Base-by-base conservation (phyloP, 1,284 basidiomycete genomes). In the Sutorius eximius region DNA sequence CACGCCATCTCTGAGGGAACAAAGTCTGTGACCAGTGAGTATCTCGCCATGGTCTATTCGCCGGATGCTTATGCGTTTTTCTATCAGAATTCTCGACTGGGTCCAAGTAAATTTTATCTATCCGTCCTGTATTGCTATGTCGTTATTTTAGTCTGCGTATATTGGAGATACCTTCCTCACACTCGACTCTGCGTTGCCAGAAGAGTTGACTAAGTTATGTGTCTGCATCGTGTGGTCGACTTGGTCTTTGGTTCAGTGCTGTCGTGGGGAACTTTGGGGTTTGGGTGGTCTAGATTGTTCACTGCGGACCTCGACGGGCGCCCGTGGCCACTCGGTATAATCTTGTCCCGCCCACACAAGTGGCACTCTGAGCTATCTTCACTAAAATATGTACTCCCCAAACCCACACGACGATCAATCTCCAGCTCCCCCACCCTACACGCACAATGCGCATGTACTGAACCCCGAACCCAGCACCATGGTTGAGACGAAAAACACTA, bases 1-100 rank as follows among this genome's bases (percentile, higher is more conserved):
- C 82, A 82, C 56, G 79, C 82, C 45, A 83, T 92, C 74, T 89
- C 87, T 7, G 89, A 92, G 76, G 89, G 89, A 53, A 89, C 86
- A 52, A 89, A 87, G 78, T 73, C 71, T 10, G 69, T 70, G 16
- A 73, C 71, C 20, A 70, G 68, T 69, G 16, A 53, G 71, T 55
- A 1, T 42, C 8, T 29, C 51, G 9, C 9, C 5, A 9, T 22
- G 20, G 9, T 34, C 3, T 8, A 11, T n/a, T 37, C 11, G 40
- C 0, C 3, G 18, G 32, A 13, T 5, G 4, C 53, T 60, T 3
- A 59, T 32, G 9, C 5, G 37, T 37, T 30, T 30, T 18, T 45
- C 13, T 38, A 11, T 22, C 45, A 72, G 70, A 72, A 57, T 72
- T 74, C 58, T 72, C 70, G 36, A 73, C 70, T 16, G 70, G 70